Conservation (phyloP, 768 basidiomycete genomes). For the Trametes cubensis region DNA sequence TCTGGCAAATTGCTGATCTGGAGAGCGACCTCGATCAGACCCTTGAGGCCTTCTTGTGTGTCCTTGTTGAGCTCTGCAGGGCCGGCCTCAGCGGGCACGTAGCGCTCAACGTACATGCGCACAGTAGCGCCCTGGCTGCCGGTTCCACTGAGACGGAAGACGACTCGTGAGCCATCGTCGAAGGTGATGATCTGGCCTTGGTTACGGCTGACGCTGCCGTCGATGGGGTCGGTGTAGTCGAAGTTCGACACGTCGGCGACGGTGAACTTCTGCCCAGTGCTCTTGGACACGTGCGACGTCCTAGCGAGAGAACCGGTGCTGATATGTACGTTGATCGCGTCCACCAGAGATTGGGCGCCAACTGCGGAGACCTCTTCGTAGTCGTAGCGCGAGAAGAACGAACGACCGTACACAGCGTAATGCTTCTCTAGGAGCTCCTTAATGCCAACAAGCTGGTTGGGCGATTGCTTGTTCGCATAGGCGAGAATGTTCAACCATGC, state of each 20-base stretch:
- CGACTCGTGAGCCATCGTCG: slow-evolving; percentile 88
- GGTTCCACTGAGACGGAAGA: slow-evolving; percentile 95
- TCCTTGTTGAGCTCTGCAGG: slow-evolving; percentile 69
- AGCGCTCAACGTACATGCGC: slow-evolving; percentile 94
- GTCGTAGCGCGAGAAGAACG: slow-evolving; percentile 98
- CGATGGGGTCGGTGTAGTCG: slow-evolving; percentile 98
- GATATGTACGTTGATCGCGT: slow-evolving; percentile 72
- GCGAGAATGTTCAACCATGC: slow-evolving; percentile 98
- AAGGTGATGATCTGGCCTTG: slow-evolving; percentile 96
- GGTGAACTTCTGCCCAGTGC: slow-evolving; percentile 71
- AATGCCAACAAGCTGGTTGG: slow-evolving; percentile 80
- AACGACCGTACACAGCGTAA: slow-evolving; percentile 92
- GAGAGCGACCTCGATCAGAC: slow-evolving; percentile 94
- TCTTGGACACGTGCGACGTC: slow-evolving; percentile 65
- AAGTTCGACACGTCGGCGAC: slow-evolving; percentile 84
- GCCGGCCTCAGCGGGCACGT: slow-evolving; percentile 72
- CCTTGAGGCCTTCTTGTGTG: slow-evolving; percentile 89
- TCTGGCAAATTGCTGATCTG: slow-evolving; percentile 82
- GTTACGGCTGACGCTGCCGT: slow-evolving; percentile 88
- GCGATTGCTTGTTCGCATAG: slow-evolving; percentile 78
- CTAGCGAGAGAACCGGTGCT: slow-evolving; percentile 67
- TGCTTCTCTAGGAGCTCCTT: slow-evolving; percentile 87
- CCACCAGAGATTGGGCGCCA: slow-evolving; percentile 85
- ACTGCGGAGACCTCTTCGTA: slow-evolving; percentile 97
- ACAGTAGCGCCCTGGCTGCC: slow-evolving; percentile 97